Conservation (phyloP, 78 protist genomes). For the Paratrimastix pyriformis region DNA sequence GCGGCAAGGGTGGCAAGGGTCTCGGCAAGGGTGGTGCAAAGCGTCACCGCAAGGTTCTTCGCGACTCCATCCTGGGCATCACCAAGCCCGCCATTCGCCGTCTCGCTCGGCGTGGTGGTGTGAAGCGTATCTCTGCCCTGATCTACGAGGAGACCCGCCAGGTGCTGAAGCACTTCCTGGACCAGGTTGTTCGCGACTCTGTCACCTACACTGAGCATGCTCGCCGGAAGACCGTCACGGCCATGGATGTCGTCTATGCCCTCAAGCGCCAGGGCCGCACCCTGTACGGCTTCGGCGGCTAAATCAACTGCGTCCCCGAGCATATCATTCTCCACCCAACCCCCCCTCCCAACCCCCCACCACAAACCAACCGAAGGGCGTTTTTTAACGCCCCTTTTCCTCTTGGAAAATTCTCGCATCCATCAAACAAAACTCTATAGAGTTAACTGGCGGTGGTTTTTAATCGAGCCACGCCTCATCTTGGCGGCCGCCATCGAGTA, state of each 20-base stretch:
- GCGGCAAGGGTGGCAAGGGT: no score
- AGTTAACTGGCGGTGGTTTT: no score
- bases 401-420: no score
- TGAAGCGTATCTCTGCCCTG: slow-evolving; percentile 85
- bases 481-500: no score
- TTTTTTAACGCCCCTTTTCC: no score
- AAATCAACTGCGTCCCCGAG: no score
- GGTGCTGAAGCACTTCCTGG: slow-evolving; percentile 75
- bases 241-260: slow-evolving; percentile 88
- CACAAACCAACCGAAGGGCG: no score
- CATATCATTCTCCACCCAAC: no score
- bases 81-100: slow-evolving; percentile 94
- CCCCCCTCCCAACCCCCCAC: no score
- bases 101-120: slow-evolving; percentile 87
- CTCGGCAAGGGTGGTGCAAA: slow-evolving; percentile 93
- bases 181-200: slow-evolving; percentile 80
- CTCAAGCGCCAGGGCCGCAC: slow-evolving; percentile 90
- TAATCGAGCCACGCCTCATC: no score
- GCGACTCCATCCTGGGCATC: slow-evolving; percentile 84
- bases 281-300: slow-evolving; percentile 82
- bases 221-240: slow-evolving; percentile 85
- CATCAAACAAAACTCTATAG: no score
- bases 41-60: slow-evolving; percentile 80
- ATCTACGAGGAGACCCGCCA: slow-evolving; percentile 89
- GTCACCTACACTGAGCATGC: slow-evolving; percentile 92